phyloP scores from a whole-genome alignment of 108 stramenopile genomes.

The Conticribra guillardii region DNA sequence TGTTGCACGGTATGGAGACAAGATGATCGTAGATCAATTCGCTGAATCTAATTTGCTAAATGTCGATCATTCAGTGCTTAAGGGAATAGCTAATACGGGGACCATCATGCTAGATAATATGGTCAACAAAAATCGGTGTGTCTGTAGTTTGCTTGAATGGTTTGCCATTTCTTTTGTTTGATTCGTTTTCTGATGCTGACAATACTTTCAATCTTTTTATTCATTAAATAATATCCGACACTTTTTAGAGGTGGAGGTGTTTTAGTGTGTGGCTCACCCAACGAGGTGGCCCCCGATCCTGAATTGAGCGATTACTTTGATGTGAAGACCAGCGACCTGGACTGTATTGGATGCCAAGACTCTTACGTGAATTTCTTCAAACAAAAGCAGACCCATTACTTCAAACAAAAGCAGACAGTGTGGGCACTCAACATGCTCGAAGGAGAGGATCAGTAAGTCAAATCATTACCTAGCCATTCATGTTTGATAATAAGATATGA shows the following conservation, averaged over 20 bases:
- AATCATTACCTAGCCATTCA: too few relatives aligned
- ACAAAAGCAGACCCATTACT: too few relatives aligned
- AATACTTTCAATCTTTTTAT: background rate
- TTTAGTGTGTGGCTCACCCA: slow-evolving; percentile 59
- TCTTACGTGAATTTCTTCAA: slow-evolving; percentile 38
- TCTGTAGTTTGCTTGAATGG: too few relatives aligned
- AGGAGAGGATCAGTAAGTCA: slow-evolving; percentile 37
- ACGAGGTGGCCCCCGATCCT: slow-evolving; percentile 56
- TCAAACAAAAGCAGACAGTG: slow-evolving; percentile 44
- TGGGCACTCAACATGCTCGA: slow-evolving; percentile 41
- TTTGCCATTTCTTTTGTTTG: background rate
- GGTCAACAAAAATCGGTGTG: slow-evolving; percentile 25
- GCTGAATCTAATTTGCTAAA: slow-evolving; percentile 12
- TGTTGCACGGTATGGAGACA: slow-evolving; percentile 40
- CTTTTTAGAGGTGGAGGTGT: slow-evolving; percentile 2
- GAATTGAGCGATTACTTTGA: slow-evolving; percentile 47
- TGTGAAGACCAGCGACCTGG: slow-evolving; percentile 28
- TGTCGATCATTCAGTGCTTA: slow-evolving; percentile 14
- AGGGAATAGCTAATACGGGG: slow-evolving; percentile 21
- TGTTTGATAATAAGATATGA: too few relatives aligned
- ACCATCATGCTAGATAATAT: slow-evolving; percentile 24
- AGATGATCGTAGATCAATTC: slow-evolving; percentile 44
- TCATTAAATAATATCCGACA: background rate
- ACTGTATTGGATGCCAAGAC: slow-evolving; percentile 41
- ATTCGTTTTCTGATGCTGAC: background rate